Conservation (phyloP, 2,329 filamentous ascomycete genomes). For the Trichoderma oligosporum region DNA sequence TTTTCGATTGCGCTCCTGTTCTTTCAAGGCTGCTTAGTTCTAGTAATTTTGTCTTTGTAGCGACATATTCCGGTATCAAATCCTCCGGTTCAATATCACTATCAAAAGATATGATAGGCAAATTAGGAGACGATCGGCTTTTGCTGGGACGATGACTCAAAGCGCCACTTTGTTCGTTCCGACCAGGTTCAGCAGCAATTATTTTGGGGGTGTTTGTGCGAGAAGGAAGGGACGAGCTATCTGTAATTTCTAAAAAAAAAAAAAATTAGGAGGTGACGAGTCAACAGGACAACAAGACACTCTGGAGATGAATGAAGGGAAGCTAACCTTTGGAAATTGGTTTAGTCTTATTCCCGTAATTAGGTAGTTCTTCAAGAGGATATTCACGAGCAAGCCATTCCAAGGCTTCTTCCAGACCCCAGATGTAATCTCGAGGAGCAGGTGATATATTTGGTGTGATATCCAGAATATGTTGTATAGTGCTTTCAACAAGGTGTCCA, state of each 20-base stretch:
- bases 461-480: slow-evolving; percentile 62
- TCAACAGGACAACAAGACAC: no score
- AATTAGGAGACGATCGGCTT: slow-evolving; percentile 23
- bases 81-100: slow-evolving; percentile 72
- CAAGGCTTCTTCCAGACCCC: slow-evolving; percentile 82
- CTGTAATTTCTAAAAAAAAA: slow-evolving; percentile 41
- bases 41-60: slow-evolving; percentile 67
- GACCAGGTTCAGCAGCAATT: slow-evolving; percentile 25
- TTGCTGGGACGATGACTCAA: slow-evolving; percentile 27
- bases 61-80: slow-evolving; percentile 71
- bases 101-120: slow-evolving; percentile 50
- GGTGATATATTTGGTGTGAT: slow-evolving; percentile 60
- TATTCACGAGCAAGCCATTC: slow-evolving; percentile 88
- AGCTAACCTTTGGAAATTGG: slow-evolving; percentile 36
- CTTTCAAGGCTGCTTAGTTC: slow-evolving; percentile 37
- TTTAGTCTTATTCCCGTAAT: slow-evolving; percentile 55
- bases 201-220: slow-evolving; percentile 49
- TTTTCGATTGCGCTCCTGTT: slow-evolving; percentile 18
- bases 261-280: slow-evolving; percentile 1
- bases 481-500: slow-evolving; percentile 57
- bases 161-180: slow-evolving; percentile 35
- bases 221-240: slow-evolving; percentile 48
- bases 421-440: slow-evolving; percentile 62
- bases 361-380: slow-evolving; percentile 62
- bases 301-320: neutral